phyloP scores from a whole-genome alignment of 2,329 filamentous ascomycete species.

The Zasmidium citrigriseum region DNA sequence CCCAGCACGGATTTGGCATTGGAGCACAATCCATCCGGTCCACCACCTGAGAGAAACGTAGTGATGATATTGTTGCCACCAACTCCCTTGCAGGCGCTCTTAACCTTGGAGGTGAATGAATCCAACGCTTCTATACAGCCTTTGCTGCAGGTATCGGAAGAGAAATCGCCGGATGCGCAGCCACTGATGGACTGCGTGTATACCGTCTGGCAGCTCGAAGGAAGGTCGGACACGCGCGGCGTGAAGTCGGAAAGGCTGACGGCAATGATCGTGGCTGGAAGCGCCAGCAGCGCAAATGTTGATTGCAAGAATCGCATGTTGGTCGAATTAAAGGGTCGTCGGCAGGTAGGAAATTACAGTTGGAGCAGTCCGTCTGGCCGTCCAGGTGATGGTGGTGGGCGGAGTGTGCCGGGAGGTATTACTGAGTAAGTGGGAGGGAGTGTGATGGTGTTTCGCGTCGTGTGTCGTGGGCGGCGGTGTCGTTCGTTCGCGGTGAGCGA shows the following conservation, averaged over 20 bases:
- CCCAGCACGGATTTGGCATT: slow-evolving; percentile 29
- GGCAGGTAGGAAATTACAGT: background rate
- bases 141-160: slow-evolving; percentile 41
- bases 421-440: background rate
- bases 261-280: slow-evolving; percentile 31
- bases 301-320: slow-evolving; percentile 3
- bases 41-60: slow-evolving; percentile 43
- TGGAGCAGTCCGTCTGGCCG: background rate
- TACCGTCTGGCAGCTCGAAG: slow-evolving; percentile 39
- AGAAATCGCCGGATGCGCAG: slow-evolving; percentile 45
- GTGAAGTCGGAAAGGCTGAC: slow-evolving; percentile 49
- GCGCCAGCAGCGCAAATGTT: slow-evolving; percentile 22
- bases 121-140: slow-evolving; percentile 44
- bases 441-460: background rate
- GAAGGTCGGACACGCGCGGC: slow-evolving; percentile 43
- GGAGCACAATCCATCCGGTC: slow-evolving; percentile 42
- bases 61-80: slow-evolving; percentile 39
- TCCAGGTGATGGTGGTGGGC: background rate
- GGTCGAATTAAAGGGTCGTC: background rate
- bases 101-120: slow-evolving; percentile 37
- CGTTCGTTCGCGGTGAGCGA: background rate
- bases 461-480: background rate
- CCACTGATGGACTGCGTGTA: slow-evolving; percentile 45
- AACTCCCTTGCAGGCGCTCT: slow-evolving; percentile 35
- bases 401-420: background rate